Base-by-base conservation (phyloP, 75 land plant species). In the Gnetum montanum region DNA sequence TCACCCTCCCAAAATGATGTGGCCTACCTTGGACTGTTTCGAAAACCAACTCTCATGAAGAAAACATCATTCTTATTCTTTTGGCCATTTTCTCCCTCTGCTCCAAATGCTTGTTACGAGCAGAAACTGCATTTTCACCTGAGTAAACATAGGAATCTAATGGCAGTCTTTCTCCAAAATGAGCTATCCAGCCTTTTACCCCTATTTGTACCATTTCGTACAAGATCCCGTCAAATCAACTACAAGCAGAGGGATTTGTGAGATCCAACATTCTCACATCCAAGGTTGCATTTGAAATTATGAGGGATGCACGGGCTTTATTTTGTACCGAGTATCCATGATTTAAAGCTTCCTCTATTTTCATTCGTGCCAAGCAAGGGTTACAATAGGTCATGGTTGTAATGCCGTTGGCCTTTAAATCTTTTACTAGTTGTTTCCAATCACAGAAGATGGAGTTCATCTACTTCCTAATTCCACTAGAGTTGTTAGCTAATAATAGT, bases 381-480 rank as follows among this genome's bases (percentile, higher is more conserved):
- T n/a, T n/a, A 85, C 85, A 68, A 83, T n/a, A 90, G 15, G 91
- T 61, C 86, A 90, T 85, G 29, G 81, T 74, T 41, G 59, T 60
- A 19, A 90, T 74, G 54, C 84, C 60, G n/a, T 61, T 43, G 4
- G 58, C 35, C 2, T 61, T 40, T 19, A 72, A n/a, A 57, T 90
- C 96, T 29, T 66, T 26, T 2, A 90, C 54, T 27, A 90, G 60
- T 16, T 82, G 58, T 37, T 56, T 55, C 96, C 96, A 90, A 43
- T 65, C 79, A 12, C 55, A 28, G n/a, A 43, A 85, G 85, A 16
- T 71, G 70, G 19, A 33, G 52, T 25, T 47, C 44, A 48, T 90
- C 96, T 27, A 85, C 81, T 59, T 90, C 96, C 96, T 90, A 90
- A 34, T 90, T 90, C 96, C 96, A 85, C 96, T 90, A 85, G 0